Base-by-base conservation (phyloP, 1,284 basidiomycete species). In the Ustilago loliicola region DNA sequence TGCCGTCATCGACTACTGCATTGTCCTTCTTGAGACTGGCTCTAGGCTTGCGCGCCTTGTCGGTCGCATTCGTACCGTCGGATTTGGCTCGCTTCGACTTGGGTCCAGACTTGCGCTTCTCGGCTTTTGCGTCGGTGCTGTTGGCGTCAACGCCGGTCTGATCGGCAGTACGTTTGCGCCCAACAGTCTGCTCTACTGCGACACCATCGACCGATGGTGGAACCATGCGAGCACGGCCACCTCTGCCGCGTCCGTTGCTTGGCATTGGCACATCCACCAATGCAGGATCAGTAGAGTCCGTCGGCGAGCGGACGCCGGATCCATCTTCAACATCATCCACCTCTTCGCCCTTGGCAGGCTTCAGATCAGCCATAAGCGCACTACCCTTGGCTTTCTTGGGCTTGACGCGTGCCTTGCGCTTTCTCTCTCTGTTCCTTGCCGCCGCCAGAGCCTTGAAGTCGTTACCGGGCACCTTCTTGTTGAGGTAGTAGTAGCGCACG, bases 401-500 rank as follows among this genome's bases (percentile, higher is more conserved):
- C 75, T 81, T 86, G 79, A 64, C 78, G 56, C 62, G 79, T n/a
- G 71, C 67, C 72, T 71, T 83, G 36, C 82, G 86, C 80, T 77
- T 84, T 42, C 83, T 77, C 76, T 82, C 85, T 55, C 72, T 80
- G 64, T 58, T 86, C 65, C 77, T 85, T 54, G 68, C 83, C 30
- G 75, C 77, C 2, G 79, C 75, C 27, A 86, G 68, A 27, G 78
- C 80, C 65, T 85, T 85, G 75, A 83, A 85, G 53, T 83, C 80
- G 73, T 81, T 79, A n/a, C 80, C 83, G 19, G 77, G 73, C 65
- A 57, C 56, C 65, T 96, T 94, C 89, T 98, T 98, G 88, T 95
- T 94, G 68, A 96, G 89, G 87, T 98, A 98, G 87, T 98, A 98
- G 87, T 92, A 97, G 56, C 92, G 90, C 48, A 98, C 94, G 85